These are phyloP conservation scores for Babesia microti DNA, from an alignment of 169 alveolate genomes.

Conservation along the genomic window DNA sequence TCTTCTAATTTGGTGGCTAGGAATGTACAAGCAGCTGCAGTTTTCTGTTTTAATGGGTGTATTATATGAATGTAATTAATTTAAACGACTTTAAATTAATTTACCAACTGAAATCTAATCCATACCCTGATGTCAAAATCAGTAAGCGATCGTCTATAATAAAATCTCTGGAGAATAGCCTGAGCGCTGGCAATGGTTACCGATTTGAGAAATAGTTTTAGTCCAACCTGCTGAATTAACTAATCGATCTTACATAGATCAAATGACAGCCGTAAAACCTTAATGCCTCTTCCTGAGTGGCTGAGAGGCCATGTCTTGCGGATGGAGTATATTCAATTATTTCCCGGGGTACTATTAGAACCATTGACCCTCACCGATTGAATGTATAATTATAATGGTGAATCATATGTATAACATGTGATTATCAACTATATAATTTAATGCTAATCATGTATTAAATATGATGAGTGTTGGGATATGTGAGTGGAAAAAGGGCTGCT, in stretches of 20 bases:
- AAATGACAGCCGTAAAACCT: constrained; percentile 58
- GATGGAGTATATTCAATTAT: no score
- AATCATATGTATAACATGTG: no score
- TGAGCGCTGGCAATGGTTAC: constrained; percentile 77
- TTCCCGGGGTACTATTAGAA: no score
- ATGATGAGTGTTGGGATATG: no score
- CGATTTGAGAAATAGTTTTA: constrained; percentile 67
- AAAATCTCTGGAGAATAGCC: constrained; percentile 75
- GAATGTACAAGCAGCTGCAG: constrained; percentile 71
- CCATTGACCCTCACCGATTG: no score
- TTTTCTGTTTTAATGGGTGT: constrained; percentile 47
- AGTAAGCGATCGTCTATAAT: constrained; percentile 62
- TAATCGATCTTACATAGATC: constrained; percentile 18
- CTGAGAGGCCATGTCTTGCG: constrained; percentile 41
- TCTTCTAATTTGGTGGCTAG: constrained; percentile 79
- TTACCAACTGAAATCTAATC: not conserved
- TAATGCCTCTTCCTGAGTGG: constrained; percentile 32
- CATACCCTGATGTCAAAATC: constrained; percentile 71
- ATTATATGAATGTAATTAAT: no score
- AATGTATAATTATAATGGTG: no score
- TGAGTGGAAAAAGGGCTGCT: constrained; percentile 81
- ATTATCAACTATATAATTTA: no score
- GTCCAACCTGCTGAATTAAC: constrained; percentile 71
- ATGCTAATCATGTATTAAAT: no score
- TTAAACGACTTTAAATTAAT: no score